Conservation (phyloP, 2,329 filamentous ascomycete species). For the Xylaria sp. region DNA sequence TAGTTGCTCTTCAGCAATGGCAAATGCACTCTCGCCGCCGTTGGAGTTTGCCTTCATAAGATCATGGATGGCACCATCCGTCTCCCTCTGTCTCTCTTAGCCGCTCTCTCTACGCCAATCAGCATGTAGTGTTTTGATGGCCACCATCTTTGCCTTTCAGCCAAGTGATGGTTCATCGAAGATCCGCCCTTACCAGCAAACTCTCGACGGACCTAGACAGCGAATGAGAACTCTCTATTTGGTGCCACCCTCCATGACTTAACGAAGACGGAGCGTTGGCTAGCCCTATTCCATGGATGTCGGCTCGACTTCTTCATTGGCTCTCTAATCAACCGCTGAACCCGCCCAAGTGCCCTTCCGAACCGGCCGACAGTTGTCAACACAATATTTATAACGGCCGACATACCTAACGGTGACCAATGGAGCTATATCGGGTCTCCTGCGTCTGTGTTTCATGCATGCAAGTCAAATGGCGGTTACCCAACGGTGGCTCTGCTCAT, state of each 20-base stretch:
- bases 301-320: constrained; percentile 24
- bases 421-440: constrained; percentile 42
- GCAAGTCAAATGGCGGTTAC: constrained; percentile 46
- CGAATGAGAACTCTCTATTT: constrained; percentile 17
- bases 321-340: constrained; percentile 38
- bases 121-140: constrained; percentile 13
- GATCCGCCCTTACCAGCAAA: constrained; percentile 30
- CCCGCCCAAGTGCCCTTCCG: constrained; percentile 27
- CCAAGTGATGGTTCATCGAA: constrained; percentile 32
- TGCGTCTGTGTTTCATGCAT: constrained; percentile 47
- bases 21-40: constrained; percentile 12
- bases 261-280: constrained; percentile 18
- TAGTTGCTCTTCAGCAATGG: constrained; percentile 9
- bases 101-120: constrained; percentile 28
- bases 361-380: constrained; percentile 26
- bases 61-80: constrained; percentile 13
- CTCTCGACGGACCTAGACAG: constrained; percentile 21
- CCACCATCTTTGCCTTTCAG: constrained; percentile 16
- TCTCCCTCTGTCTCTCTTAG: constrained; percentile 10
- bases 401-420: constrained; percentile 40
- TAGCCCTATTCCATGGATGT: constrained; percentile 21
- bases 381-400: constrained; percentile 18
- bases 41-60: constrained; percentile 15
- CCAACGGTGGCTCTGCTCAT: constrained; percentile 31
- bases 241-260: constrained; percentile 29